These are phyloP conservation scores for Podospora conica DNA, from an alignment of 495 filamentous ascomycete species.

Conservation along the genomic window DNA sequence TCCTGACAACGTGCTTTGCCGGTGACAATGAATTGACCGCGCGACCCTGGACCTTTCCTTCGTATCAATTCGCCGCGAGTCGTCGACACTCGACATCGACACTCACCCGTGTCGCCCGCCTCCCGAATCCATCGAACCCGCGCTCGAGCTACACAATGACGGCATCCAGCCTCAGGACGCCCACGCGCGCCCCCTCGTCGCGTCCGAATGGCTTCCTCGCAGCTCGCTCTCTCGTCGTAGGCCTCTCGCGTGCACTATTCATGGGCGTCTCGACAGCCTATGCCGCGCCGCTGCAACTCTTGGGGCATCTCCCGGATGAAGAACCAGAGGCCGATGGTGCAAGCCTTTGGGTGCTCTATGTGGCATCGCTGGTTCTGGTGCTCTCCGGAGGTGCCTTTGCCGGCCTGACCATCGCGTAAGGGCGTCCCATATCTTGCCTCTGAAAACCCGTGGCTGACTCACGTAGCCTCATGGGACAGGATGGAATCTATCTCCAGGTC, in stretches of 20 bases:
- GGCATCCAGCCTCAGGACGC: background rate
- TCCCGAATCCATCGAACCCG: conserved; percentile 4
- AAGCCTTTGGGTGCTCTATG: conserved; percentile 41
- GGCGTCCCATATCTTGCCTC: background rate
- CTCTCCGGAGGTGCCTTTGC: conserved; percentile 91
- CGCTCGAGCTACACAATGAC: conserved; percentile 8
- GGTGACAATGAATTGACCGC: conserved; percentile 11
- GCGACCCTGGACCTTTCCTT: background rate
- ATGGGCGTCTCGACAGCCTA: conserved; percentile 32
- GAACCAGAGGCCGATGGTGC: conserved; percentile 35
- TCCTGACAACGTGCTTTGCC: background rate
- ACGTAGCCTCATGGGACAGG: conserved; percentile 68
- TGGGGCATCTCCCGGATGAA: conserved; percentile 25
- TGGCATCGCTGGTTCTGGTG: conserved; percentile 54
- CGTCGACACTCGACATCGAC: background rate
- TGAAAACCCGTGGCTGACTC: conserved; percentile 11
- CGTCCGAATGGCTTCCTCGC: conserved; percentile 31
- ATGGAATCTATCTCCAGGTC: conserved; percentile 96
- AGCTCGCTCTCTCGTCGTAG: conserved; percentile 33
- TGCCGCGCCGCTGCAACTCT: conserved; percentile 25
- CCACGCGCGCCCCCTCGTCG: conserved; percentile 9
- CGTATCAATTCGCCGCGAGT: background rate
- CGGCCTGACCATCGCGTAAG: conserved; percentile 83
- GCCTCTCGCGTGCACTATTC: conserved; percentile 34
- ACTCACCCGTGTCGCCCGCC: background rate